Conservation (phyloP, 202 grass and related monocot species). For the Eragrostis tef region DNA sequence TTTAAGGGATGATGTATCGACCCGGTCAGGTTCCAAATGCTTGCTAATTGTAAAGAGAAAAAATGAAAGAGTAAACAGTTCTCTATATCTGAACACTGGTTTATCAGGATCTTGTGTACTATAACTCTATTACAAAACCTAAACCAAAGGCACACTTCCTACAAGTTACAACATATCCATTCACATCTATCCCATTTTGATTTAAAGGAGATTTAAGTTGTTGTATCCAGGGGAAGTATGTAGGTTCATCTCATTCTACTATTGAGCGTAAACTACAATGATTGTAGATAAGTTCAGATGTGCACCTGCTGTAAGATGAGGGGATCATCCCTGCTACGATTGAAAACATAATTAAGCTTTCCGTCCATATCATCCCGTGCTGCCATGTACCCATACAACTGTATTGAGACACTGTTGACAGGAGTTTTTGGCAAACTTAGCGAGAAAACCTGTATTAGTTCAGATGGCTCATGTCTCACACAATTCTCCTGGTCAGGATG, state of each 20-base stretch:
- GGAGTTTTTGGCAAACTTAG: neutral
- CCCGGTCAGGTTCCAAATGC: neutral
- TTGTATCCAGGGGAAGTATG: neutral
- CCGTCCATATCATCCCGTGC: neutral
- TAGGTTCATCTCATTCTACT: neutral
- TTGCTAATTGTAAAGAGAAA: neutral
- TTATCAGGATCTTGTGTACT: neutral
- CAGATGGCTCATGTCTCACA: neutral
- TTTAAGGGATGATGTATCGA: neutral
- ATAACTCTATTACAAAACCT: neutral
- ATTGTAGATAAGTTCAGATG: neutral
- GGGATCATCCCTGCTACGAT: neutral
- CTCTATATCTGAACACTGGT: neutral
- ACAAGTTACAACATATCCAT: neutral
- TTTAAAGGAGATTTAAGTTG: neutral
- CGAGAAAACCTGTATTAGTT: slow-evolving; percentile 10
- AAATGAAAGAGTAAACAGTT: neutral
- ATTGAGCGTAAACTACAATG: neutral
- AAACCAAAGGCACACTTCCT: neutral
- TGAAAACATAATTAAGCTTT: neutral
- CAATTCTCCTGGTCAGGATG: neutral
- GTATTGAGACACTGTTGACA: neutral
- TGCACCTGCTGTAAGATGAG: neutral
- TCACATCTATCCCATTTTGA: neutral
- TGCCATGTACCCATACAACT: slow-evolving; percentile 11